Conservation (phyloP, 371 early-diverging fungal species). For the Mortierella sp. region DNA sequence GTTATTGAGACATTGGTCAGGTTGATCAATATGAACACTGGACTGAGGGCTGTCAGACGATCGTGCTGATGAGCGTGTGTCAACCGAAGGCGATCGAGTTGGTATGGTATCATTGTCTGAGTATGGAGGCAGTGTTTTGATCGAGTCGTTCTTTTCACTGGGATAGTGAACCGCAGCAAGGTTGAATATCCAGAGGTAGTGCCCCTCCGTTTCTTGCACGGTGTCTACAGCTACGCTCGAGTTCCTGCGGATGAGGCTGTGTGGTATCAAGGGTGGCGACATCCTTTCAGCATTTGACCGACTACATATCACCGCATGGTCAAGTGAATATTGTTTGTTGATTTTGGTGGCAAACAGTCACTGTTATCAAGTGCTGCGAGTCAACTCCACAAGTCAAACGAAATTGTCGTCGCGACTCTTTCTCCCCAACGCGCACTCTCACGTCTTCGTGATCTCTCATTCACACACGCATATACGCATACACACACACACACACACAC, state of each 20-base stretch:
- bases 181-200: not conserved
- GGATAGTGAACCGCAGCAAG: not conserved
- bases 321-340: not conserved
- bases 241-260: not conserved
- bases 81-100: not conserved
- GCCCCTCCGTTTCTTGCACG: not conserved
- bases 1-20: not conserved
- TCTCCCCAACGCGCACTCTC: not conserved
- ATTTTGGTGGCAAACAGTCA: constrained; percentile 11
- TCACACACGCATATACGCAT: not conserved
- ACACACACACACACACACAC: not conserved
- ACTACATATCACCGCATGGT: too few species aligned
- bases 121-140: not conserved
- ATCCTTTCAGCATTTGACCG: too few species aligned
- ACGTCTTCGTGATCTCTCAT: not conserved
- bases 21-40: not conserved
- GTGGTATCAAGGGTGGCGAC: too few species aligned
- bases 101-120: not conserved
- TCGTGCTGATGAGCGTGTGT: not conserved
- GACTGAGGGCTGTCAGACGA: not conserved
- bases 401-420: not conserved
- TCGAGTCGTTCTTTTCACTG: not conserved
- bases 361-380: not conserved
- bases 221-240: not conserved
- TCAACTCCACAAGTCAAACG: not conserved